Conservation (phyloP, 2,329 filamentous ascomycete genomes). For the Fusarium sp. region DNA sequence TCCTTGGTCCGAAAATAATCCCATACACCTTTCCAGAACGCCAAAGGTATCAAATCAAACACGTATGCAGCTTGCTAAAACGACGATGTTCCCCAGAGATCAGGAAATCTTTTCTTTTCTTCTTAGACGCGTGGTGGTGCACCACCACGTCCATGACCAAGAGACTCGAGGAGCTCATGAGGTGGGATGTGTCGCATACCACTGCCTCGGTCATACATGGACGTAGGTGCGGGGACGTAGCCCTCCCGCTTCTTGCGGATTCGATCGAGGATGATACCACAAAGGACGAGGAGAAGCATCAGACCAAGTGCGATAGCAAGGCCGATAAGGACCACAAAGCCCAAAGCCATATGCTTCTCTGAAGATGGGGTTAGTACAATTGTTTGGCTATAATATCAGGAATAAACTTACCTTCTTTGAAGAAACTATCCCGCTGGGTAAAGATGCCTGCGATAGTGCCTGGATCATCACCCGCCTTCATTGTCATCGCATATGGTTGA, state of each 20-base stretch:
- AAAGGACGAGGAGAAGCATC: conserved; percentile 81
- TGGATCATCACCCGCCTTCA: conserved; percentile 70
- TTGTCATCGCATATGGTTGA: conserved; percentile 84
- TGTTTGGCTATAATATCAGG: neutral
- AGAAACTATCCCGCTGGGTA: conserved; percentile 83
- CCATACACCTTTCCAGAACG: conserved; percentile 54
- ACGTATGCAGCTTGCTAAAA: conserved; percentile 50
- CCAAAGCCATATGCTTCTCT: conserved; percentile 73
- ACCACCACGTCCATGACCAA: conserved; percentile 62
- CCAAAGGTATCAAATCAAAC: conserved; percentile 48
- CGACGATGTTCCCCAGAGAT: conserved; percentile 34
- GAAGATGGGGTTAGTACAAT: conserved; percentile 25
- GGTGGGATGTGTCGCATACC: conserved; percentile 72
- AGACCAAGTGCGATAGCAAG: conserved; percentile 82
- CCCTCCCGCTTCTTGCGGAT: conserved; percentile 82
- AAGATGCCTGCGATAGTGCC: conserved; percentile 87
- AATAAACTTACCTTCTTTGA: conserved; percentile 72
- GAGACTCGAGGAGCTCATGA: conserved; percentile 67
- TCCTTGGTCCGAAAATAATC: conserved; percentile 37
- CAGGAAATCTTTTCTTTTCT: conserved; percentile 1
- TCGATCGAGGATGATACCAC: conserved; percentile 80
- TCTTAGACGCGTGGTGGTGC: conserved; percentile 65
- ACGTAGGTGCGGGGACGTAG: conserved; percentile 81
- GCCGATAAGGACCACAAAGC: conserved; percentile 83
- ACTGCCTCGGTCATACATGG: conserved; percentile 70